These are phyloP conservation scores for Periconia digitata DNA, from an alignment of 2,329 filamentous ascomycete species.

Conservation along the genomic window DNA sequence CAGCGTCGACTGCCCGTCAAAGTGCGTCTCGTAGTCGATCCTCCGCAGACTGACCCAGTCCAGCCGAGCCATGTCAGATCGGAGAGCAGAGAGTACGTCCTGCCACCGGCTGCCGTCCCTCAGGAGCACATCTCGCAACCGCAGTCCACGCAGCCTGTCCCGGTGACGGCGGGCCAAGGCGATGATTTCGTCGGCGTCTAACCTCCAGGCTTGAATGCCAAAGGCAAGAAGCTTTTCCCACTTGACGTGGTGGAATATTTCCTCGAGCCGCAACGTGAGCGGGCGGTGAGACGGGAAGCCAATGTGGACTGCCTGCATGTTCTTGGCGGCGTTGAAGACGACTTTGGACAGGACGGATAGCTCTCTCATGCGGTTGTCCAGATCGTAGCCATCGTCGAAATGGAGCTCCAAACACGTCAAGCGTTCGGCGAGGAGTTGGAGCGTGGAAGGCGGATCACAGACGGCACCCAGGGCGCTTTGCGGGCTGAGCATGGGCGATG, in stretches of 20 bases:
- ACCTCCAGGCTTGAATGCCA: slow-evolving; percentile 66
- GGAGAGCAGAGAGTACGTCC: slow-evolving; percentile 60
- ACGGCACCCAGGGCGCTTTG: slow-evolving; percentile 58
- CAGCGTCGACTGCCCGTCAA: slow-evolving; percentile 49
- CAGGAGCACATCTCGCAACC: slow-evolving; percentile 62
- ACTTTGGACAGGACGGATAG: slow-evolving; percentile 60
- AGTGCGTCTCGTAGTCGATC: slow-evolving; percentile 61
- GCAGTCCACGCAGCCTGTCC: slow-evolving; percentile 59
- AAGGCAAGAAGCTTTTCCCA: slow-evolving; percentile 65
- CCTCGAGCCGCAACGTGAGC: slow-evolving; percentile 59
- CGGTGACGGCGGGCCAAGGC: slow-evolving; percentile 58
- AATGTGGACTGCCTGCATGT: slow-evolving; percentile 64
- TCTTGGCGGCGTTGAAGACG: slow-evolving; percentile 61
- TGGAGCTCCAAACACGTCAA: slow-evolving; percentile 65
- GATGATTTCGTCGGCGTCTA: slow-evolving; percentile 63
- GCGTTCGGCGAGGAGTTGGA: slow-evolving; percentile 57
- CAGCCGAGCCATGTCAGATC: slow-evolving; percentile 58
- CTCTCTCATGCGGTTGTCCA: slow-evolving; percentile 59
- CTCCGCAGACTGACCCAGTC: slow-evolving; percentile 65
- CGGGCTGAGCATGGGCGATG: slow-evolving; percentile 64
- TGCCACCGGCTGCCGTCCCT: slow-evolving; percentile 63
- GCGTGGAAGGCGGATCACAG: slow-evolving; percentile 48
- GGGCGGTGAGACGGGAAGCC: slow-evolving; percentile 63
- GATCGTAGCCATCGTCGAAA: slow-evolving; percentile 60
- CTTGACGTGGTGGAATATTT: slow-evolving; percentile 63